A percentile compares a stretch with the other conserved stretches of the same genome.
Conservation (phyloP, 2,329 filamentous ascomycete species). For the Phialemoniopsis sp. region DNA sequence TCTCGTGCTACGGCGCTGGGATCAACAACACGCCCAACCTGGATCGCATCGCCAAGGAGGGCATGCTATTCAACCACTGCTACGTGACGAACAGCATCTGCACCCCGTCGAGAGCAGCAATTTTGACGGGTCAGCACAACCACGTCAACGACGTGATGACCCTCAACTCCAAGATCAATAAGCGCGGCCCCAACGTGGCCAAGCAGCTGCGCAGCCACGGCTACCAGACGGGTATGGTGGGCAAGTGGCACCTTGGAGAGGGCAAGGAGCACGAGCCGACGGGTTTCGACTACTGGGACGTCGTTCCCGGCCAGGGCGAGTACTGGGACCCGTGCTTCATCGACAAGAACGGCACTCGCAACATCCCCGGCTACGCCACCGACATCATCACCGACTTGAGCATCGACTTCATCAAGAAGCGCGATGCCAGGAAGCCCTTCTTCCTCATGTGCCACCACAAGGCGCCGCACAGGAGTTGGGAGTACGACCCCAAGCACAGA, state of each 20-base stretch:
- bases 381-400: conserved; percentile 49
- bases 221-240: conserved; percentile 48
- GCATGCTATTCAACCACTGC: conserved; percentile 47
- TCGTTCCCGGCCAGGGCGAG: conserved; percentile 46
- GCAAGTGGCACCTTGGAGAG: conserved; percentile 51
- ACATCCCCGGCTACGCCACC: conserved; percentile 39
- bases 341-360: conserved; percentile 22
- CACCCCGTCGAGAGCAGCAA: conserved; percentile 45
- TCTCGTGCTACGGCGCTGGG: conserved; percentile 41
- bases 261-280: conserved; percentile 38
- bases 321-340: conserved; percentile 49
- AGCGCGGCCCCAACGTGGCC: conserved; percentile 43
- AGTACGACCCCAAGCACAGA: conserved; percentile 43
- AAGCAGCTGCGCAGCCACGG: conserved; percentile 40
- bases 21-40: conserved; percentile 49
- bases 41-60: conserved; percentile 42
- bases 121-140: conserved; percentile 46
- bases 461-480: conserved; percentile 48
- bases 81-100: conserved; percentile 52
- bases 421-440: conserved; percentile 35
- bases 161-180: conserved; percentile 44
- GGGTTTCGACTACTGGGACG: conserved; percentile 48
- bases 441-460: conserved; percentile 56
- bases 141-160: conserved; percentile 50
- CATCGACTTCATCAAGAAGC: conserved; percentile 30